These are phyloP conservation scores for Mercurialis annua DNA, from an alignment of 345 rosid species.

Conservation along the genomic window DNA sequence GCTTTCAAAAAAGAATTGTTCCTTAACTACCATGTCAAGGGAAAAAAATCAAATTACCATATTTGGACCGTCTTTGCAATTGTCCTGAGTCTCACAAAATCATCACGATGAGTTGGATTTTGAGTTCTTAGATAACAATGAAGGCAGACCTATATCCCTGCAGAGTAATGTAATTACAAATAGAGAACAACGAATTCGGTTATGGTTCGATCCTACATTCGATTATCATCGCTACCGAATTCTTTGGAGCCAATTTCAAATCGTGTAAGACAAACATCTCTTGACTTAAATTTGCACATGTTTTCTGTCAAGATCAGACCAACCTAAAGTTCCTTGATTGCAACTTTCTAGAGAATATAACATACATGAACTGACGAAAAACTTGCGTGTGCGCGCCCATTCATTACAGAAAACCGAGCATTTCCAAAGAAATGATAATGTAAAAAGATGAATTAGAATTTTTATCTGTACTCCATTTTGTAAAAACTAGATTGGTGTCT, in stretches of 20 bases:
- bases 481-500: neutral
- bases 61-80: no score
- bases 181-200: constrained; percentile 15
- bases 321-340: neutral
- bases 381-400: no score
- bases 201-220: constrained; percentile 23
- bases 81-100: neutral
- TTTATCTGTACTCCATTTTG: no score
- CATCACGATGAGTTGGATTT: constrained; percentile 20
- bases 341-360: neutral
- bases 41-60: no score
- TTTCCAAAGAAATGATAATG: no score
- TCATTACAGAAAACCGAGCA: no score
- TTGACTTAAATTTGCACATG: no score
- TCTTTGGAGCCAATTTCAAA: constrained; percentile 2
- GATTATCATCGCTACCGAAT: constrained; percentile 3
- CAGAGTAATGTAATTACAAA: constrained; percentile 17
- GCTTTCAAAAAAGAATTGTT: neutral
- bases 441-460: no score
- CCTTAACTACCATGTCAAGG: no score
- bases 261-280: constrained; percentile 1
- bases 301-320: no score
- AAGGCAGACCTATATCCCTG: neutral
- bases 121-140: constrained; percentile 19
- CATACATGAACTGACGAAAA: neutral